Conservation (phyloP, 495 filamentous ascomycete genomes). For the Parachaetomium inaequale region DNA sequence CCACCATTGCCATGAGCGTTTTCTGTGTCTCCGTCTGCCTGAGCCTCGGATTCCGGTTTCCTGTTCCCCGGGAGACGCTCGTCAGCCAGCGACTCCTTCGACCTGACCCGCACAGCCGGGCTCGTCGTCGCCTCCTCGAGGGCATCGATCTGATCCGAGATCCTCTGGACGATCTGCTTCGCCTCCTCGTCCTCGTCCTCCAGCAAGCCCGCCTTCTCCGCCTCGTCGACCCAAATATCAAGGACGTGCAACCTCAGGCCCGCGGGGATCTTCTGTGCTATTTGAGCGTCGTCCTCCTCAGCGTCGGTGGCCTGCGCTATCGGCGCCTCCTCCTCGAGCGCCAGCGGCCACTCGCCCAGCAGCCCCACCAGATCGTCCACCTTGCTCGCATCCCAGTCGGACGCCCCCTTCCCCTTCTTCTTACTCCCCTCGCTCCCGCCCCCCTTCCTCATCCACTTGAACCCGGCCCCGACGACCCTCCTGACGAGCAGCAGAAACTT, state of each 20-base stretch:
- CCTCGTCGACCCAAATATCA: conserved; percentile 88
- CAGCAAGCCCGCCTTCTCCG: conserved; percentile 63
- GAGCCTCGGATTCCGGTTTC: conserved; percentile 30
- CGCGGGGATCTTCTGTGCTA: conserved; percentile 56
- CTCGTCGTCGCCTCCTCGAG: conserved; percentile 51
- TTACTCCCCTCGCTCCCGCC: conserved; percentile 14
- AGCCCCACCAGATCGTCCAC: conserved; percentile 40
- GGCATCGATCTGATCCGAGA: conserved; percentile 38
- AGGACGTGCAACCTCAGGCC: conserved; percentile 83
- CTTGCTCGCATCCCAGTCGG: conserved; percentile 32
- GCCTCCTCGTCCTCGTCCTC: conserved; percentile 40
- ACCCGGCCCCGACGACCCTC: conserved; percentile 65
- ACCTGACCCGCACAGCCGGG: conserved; percentile 70
- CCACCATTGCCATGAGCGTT: conserved; percentile 28
- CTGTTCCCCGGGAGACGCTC: conserved; percentile 60
- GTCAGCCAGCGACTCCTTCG: conserved; percentile 70
- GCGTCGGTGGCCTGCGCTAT: conserved; percentile 22
- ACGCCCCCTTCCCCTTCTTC: conserved; percentile 4
- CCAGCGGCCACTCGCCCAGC: conserved; percentile 44
- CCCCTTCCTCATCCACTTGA: conserved; percentile 51
- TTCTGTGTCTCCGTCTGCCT: conserved; percentile 37
- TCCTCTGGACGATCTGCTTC: conserved; percentile 32
- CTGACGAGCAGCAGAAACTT: conserved; percentile 89
- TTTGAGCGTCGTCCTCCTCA: conserved; percentile 28
- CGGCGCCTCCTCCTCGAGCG: conserved; percentile 37